Base-by-base conservation (phyloP, 2,329 filamentous ascomycete genomes). In the Teratosphaeria viscida region DNA sequence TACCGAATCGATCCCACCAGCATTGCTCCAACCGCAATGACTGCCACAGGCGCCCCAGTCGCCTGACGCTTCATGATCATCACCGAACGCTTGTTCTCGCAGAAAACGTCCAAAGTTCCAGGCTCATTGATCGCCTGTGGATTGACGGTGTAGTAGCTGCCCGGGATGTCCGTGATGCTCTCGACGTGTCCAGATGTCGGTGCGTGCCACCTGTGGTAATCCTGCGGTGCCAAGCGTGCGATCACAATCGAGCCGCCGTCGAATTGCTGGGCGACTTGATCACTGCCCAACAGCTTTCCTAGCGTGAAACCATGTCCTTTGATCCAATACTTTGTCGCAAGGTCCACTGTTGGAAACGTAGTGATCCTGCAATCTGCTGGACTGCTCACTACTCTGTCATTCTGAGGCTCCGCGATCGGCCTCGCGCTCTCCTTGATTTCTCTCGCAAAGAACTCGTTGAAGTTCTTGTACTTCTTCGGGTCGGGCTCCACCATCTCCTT, bases 1-100 rank as follows among this genome's bases (percentile, higher is more conserved):
- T 76, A 77, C 53, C 70, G 70, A 61, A 77, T 76, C 26, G 69
- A 73, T 2, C 75, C 75, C 0, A 77, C 75, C 27, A 77, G 66
- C 75, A 77, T 77, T 2, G 75, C 75, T 8, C 75, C 75, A 1
- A 77, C 74, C 3, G 75, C 75, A 16, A 77, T 64, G 29, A 77
- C 61, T 0, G 72, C 73, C 16, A 77, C 65, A 0, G 63, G 67
- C 10, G 64, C 60, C 0, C 68, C 67, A 1, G 70, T 74, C 1
- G 60, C 63, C 1, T 57, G 59, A 1, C 74, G 68, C 34, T 68
- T 63, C 32, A 77, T 55, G 43, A 71, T 59, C 75, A 77, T 77
- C 35, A 77, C 73, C 3, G 66, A 71, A 14, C 75, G 65, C 59
- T 67, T 69, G 63, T 77, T 77, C 66, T 77, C 74, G 60, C 74